Conservation (phyloP, 257 asterid species). For the Solanum bukasovii region DNA sequence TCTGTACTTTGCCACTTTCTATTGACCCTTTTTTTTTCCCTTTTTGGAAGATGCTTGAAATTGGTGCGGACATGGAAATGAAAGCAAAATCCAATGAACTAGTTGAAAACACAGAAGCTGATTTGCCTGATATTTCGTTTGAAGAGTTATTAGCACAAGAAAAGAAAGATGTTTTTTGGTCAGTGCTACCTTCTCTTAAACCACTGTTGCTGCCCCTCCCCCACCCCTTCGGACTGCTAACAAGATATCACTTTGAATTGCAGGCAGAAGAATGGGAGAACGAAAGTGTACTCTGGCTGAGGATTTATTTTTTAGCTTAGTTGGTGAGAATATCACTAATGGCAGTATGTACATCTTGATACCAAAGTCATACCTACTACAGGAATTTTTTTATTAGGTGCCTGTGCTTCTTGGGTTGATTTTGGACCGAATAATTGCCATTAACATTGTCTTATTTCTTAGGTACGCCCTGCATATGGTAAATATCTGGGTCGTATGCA, state of each 20-base stretch:
- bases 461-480: background rate
- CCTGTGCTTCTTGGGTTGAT: constrained; percentile 22
- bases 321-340: constrained; percentile 7
- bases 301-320: constrained; percentile 1
- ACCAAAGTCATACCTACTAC: constrained; percentile 23
- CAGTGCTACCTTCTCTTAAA: background rate
- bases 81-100: constrained; percentile 27
- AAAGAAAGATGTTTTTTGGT: constrained; percentile 80
- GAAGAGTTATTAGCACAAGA: constrained; percentile 79
- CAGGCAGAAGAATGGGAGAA: constrained; percentile 74
- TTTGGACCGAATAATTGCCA: constrained; percentile 1
- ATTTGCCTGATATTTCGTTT: constrained; percentile 51
- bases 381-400: constrained; percentile 25
- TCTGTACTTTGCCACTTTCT: background rate
- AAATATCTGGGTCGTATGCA: background rate
- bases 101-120: constrained; percentile 34
- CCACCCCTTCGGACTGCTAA: background rate
- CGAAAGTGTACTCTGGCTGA: constrained; percentile 30
- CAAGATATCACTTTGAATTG: background rate
- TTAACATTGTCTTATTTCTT: background rate
- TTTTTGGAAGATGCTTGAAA: constrained; percentile 54
- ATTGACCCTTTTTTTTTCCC: background rate
- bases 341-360: constrained; percentile 24
- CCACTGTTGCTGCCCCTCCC: background rate
- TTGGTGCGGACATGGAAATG: constrained; percentile 46